Conservation (phyloP, 192 early-diverging fungal species). For the Rhizophlyctis rosea region DNA sequence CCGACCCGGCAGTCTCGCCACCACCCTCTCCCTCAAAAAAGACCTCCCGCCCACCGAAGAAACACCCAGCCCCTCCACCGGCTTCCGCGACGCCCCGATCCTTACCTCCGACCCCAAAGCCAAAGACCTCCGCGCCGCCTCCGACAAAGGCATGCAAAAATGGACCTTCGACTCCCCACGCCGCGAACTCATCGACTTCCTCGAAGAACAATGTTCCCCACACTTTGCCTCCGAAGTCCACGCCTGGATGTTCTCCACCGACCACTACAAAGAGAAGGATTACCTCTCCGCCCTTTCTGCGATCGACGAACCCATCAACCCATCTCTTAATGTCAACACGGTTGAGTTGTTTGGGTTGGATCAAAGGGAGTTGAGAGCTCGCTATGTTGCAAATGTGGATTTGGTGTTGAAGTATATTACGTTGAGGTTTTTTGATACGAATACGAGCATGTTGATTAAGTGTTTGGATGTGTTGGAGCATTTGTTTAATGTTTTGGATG, state of each 20-base stretch:
- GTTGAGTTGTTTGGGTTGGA: slow-evolving; percentile 29
- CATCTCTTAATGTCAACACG: background rate
- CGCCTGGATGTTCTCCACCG: slow-evolving; percentile 67
- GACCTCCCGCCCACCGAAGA: slow-evolving; percentile 1
- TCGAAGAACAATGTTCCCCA: slow-evolving; percentile 59
- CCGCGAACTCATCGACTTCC: slow-evolving; percentile 56
- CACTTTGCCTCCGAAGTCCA: slow-evolving; percentile 60
- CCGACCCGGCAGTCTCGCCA: background rate
- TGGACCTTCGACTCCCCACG: slow-evolving; percentile 70
- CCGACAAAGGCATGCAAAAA: slow-evolving; percentile 65
- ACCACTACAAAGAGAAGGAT: slow-evolving; percentile 87
- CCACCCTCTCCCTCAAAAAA: slow-evolving; percentile 1
- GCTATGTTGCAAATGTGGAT: slow-evolving; percentile 72
- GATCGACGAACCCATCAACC: slow-evolving; percentile 64
- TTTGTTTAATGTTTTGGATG: slow-evolving; percentile 61
- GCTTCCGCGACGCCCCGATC: slow-evolving; percentile 40
- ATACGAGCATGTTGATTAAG: slow-evolving; percentile 82
- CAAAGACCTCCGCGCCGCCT: slow-evolving; percentile 67
- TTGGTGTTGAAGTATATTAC: slow-evolving; percentile 84
- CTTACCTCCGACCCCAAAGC: slow-evolving; percentile 59
- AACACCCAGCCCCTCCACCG: background rate
- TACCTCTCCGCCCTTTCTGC: slow-evolving; percentile 61
- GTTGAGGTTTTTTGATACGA: slow-evolving; percentile 88
- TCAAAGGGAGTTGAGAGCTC: slow-evolving; percentile 54
- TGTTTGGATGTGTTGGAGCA: slow-evolving; percentile 79